Evolutionary conservation across 495 filamentous ascomycete species (phyloP).

Genomic region (Haplographium delicatum): DNA sequence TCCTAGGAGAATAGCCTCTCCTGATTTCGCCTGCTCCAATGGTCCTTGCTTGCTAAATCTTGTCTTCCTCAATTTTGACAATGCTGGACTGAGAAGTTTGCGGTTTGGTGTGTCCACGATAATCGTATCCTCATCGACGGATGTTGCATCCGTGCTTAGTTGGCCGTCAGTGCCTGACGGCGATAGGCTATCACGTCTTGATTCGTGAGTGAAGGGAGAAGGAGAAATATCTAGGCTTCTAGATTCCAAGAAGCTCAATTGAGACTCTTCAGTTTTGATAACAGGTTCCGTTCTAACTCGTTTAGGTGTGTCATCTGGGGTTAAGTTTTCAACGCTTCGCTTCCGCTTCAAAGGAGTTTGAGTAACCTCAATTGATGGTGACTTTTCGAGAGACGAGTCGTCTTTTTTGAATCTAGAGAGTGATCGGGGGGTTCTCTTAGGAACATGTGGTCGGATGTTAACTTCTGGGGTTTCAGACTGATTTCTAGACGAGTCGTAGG

Average conservation of each 20-base stretch:
- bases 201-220: not conserved
- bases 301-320: conserved; percentile 4
- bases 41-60: not conserved
- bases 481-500: conserved; percentile 16
- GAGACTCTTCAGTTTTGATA: conserved; percentile 12
- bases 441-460: conserved; percentile 21
- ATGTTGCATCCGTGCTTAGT: conserved; percentile 23
- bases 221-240: conserved; percentile 7
- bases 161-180: conserved; percentile 13
- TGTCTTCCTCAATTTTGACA: conserved; percentile 9
- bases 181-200: conserved; percentile 6
- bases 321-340: conserved; percentile 5
- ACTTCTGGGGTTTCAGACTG: conserved; percentile 25
- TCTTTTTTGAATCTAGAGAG: conserved; percentile 18
- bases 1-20: conserved; percentile 10
- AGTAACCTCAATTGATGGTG: conserved; percentile 10
- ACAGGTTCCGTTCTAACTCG: not conserved
- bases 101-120: conserved; percentile 16
- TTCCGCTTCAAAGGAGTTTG: conserved; percentile 10
- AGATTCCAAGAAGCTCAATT: conserved; percentile 4
- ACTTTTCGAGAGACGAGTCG: conserved; percentile 1
- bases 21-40: conserved; percentile 10
- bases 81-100: not conserved
- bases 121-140: conserved; percentile 25
- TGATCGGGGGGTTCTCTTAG: conserved; percentile 19